These are phyloP conservation scores for Kokia cookei DNA, from an alignment of 441 rosid genomes.

Conservation along the genomic window DNA sequence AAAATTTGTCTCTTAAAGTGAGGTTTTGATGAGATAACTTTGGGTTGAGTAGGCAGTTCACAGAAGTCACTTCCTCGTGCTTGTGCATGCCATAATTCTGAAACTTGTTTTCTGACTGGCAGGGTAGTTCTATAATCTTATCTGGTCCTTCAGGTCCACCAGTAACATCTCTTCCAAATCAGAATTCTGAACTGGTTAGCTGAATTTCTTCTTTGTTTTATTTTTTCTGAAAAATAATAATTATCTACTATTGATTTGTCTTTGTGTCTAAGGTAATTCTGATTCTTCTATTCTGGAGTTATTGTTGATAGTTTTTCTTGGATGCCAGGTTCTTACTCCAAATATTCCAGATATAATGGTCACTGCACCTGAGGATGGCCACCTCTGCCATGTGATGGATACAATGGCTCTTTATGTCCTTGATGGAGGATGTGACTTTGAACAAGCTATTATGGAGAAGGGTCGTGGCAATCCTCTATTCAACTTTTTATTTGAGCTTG, in stretches of 20 bases:
- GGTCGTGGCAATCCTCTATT: constrained; percentile 96
- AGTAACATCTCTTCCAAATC: constrained; percentile 70
- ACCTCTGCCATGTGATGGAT: constrained; percentile 87
- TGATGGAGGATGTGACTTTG: constrained; percentile 97
- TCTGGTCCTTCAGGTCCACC: constrained; percentile 99
- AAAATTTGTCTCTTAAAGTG: background rate
- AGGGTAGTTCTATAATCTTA: constrained; percentile 89
- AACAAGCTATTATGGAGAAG: constrained; percentile 99
- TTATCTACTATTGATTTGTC: background rate
- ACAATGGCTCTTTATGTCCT: constrained; percentile 92
- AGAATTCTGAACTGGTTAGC: constrained; percentile 85
- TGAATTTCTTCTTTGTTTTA: background rate
- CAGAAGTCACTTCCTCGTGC: background rate
- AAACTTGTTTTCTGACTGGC: constrained; percentile 25
- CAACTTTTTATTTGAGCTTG: constrained; percentile 87
- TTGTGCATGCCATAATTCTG: constrained; percentile 15
- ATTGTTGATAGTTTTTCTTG: background rate
- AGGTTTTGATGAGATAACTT: background rate
- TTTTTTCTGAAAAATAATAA: background rate
- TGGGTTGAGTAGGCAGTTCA: background rate
- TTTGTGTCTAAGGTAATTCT: background rate
- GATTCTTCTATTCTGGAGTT: background rate
- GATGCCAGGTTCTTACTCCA: constrained; percentile 84
- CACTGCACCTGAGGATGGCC: constrained; percentile 76
- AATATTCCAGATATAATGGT: constrained; percentile 98